These are phyloP conservation scores for Quercus wislizeni DNA, from an alignment of 306 rosid species.

Conservation along the genomic window DNA sequence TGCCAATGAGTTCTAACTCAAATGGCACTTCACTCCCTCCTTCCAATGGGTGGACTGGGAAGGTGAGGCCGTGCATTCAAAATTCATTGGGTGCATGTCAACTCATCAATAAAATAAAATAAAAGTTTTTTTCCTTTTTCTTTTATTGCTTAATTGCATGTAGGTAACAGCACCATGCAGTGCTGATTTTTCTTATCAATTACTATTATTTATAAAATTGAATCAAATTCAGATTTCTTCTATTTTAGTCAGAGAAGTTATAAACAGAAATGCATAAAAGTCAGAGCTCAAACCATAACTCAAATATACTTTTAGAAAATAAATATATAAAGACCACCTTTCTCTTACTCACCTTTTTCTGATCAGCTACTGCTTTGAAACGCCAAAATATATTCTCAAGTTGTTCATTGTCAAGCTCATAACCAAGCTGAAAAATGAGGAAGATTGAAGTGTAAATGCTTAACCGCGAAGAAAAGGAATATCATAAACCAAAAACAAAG, in stretches of 20 bases:
- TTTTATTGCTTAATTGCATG: neutral
- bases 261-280: neutral
- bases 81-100: no score
- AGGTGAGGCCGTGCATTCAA: no score
- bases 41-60: no score
- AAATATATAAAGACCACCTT: no score
- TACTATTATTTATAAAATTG: neutral
- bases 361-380: slow-evolving; percentile 84
- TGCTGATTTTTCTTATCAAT: neutral
- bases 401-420: slow-evolving; percentile 64
- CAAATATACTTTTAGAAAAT: no score
- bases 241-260: neutral
- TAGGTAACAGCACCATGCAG: neutral
- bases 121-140: no score
- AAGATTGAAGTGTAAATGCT: slow-evolving; percentile 1
- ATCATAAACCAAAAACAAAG: neutral
- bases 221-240: neutral
- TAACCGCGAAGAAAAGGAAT: neutral
- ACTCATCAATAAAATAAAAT: no score
- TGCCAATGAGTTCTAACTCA: no score
- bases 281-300: neutral
- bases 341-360: slow-evolving; percentile 59
- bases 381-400: slow-evolving; percentile 73
- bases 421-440: slow-evolving; percentile 69
- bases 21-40: no score